These are phyloP conservation scores for Auricularia sp. DNA, from an alignment of 768 basidiomycete species.

Conservation along the genomic window DNA sequence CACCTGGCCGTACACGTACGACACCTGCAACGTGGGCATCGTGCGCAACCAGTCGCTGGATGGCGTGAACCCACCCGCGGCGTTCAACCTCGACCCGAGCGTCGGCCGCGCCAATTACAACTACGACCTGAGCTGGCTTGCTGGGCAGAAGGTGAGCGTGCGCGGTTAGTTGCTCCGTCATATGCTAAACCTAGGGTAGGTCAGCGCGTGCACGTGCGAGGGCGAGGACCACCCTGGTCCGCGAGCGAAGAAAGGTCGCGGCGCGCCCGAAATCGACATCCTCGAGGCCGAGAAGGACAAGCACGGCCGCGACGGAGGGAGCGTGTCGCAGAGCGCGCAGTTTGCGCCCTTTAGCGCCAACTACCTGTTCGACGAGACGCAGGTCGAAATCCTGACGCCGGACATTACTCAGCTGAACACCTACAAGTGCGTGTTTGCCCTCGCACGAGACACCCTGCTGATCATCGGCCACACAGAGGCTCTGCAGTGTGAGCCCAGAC, in stretches of 20 bases:
- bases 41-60: conserved; percentile 42
- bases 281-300: conserved; percentile 69
- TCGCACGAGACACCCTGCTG: neutral
- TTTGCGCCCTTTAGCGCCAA: conserved; percentile 50
- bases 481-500: conserved; percentile 33
- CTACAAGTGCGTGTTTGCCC: conserved; percentile 21
- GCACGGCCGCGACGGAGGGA: conserved; percentile 31
- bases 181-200: conserved; percentile 31
- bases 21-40: conserved; percentile 50
- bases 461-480: conserved; percentile 22
- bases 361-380: conserved; percentile 33
- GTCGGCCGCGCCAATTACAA: conserved; percentile 42
- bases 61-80: conserved; percentile 51
- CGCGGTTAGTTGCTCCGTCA: neutral
- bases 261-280: conserved; percentile 76
- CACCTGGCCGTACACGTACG: conserved; percentile 55
- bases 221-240: conserved; percentile 75
- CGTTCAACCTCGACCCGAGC: conserved; percentile 34
- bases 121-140: conserved; percentile 57
- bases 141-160: conserved; percentile 64
- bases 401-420: conserved; percentile 25
- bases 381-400: conserved; percentile 24
- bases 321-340: conserved; percentile 62
- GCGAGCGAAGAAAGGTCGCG: conserved; percentile 38
- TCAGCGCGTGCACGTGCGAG: conserved; percentile 76